Conservation (phyloP, 352 stramenopile genomes). For the Phytophthora pseudosyringae region DNA sequence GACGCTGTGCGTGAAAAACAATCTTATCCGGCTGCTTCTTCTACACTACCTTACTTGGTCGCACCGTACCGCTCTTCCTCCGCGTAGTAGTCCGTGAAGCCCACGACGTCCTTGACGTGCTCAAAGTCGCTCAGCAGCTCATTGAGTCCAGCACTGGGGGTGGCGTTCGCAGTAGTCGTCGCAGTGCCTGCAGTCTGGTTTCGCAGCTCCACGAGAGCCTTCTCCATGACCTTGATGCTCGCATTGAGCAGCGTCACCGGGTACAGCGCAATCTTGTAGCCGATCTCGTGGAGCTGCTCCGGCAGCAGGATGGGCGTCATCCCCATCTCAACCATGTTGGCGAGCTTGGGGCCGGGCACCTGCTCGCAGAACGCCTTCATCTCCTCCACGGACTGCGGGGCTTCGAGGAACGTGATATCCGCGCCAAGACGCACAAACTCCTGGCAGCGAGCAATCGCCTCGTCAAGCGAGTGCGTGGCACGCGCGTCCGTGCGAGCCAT, state of each 20-base stretch:
- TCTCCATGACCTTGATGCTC: conserved; percentile 94
- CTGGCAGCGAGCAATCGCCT: conserved; percentile 92
- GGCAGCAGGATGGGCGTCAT: conserved; percentile 92
- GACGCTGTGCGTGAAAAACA: too few relatives aligned
- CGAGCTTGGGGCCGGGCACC: conserved; percentile 93
- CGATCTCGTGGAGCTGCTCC: conserved; percentile 88
- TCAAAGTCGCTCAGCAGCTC: conserved; percentile 90
- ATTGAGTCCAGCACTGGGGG: conserved; percentile 61
- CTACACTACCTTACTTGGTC: too few relatives aligned
- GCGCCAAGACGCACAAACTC: conserved; percentile 77
- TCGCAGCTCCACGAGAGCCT: too few relatives aligned
- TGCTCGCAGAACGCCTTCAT: conserved; percentile 92
- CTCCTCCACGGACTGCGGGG: conserved; percentile 89
- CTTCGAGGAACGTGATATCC: conserved; percentile 95
- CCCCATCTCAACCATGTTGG: conserved; percentile 93
- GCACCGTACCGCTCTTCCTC: conserved; percentile 85
- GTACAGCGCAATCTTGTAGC: conserved; percentile 95
- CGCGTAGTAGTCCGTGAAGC: conserved; percentile 92
- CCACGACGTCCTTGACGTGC: conserved; percentile 93
- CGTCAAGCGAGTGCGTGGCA: conserved; percentile 90
- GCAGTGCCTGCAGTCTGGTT: too few relatives aligned
- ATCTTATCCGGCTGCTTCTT: too few relatives aligned
- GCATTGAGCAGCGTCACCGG: conserved; percentile 94
- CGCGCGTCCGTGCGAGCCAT: conserved; percentile 94
- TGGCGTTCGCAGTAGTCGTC: conserved; percentile 30